A percentile compares a stretch with the other conserved stretches of the same genome.
These are phyloP conservation scores for Pichia heedii DNA, from an alignment of 805 yeast genomes.

Conservation along the genomic window DNA sequence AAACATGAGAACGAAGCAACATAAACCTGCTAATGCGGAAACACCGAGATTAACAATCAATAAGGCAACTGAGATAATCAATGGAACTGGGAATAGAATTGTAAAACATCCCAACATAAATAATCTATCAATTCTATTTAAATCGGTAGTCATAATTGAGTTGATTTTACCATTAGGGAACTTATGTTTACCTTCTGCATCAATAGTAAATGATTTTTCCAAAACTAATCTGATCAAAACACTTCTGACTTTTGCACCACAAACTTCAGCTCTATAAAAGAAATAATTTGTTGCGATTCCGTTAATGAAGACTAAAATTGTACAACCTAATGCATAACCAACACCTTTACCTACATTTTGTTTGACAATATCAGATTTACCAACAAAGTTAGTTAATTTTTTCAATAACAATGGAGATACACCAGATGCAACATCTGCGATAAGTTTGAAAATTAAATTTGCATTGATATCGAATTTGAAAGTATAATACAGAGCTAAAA, in stretches of 20 bases:
- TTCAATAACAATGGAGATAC: constrained; percentile 60
- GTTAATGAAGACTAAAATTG: constrained; percentile 41
- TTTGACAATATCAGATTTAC: constrained; percentile 33
- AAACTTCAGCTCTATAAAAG: constrained; percentile 48
- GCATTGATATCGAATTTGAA: constrained; percentile 37
- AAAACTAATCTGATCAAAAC: constrained; percentile 59
- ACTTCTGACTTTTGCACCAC: constrained; percentile 66
- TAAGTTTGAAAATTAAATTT: constrained; percentile 32
- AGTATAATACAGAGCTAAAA: constrained; percentile 38
- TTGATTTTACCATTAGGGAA: constrained; percentile 69
- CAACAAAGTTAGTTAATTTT: constrained; percentile 52
- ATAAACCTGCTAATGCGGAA: constrained; percentile 64
- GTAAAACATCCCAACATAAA: too few species aligned
- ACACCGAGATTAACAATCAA: constrained; percentile 64
- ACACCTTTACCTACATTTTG: constrained; percentile 50
- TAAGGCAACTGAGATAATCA: constrained; percentile 58
- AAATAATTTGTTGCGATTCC: constrained; percentile 50
- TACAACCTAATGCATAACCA: constrained; percentile 71
- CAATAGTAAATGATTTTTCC: constrained; percentile 55
- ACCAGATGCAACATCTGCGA: constrained; percentile 40
- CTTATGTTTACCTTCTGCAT: constrained; percentile 49
- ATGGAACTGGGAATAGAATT: constrained; percentile 57
- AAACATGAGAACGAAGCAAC: constrained; percentile 42
- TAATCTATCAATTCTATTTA: constrained; percentile 67
- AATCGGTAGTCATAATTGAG: constrained; percentile 71